These are phyloP conservation scores for Trametes cubensis DNA, from an alignment of 768 basidiomycete species.

Conservation along the genomic window DNA sequence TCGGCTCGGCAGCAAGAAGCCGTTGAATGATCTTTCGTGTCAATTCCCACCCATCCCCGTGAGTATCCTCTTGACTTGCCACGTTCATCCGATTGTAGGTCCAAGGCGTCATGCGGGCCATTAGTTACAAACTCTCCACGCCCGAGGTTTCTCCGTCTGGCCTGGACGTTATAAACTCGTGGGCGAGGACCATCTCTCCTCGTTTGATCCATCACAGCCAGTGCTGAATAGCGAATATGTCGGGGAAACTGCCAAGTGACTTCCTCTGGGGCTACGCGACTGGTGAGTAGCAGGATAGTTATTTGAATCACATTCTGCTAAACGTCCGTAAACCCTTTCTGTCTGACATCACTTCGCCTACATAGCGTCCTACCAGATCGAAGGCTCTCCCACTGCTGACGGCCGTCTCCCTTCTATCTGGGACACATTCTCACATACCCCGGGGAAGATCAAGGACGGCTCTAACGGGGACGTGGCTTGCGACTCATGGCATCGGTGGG, in stretches of 20 bases:
- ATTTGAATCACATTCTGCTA: not conserved
- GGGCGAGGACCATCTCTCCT: not conserved
- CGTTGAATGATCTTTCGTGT: not conserved
- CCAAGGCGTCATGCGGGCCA: constrained; percentile 5
- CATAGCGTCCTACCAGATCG: constrained; percentile 51
- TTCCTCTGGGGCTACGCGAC: constrained; percentile 76
- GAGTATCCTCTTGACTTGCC: constrained; percentile 1
- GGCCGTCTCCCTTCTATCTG: constrained; percentile 48
- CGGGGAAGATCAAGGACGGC: constrained; percentile 48
- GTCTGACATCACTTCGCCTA: not conserved
- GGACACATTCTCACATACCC: constrained; percentile 50
- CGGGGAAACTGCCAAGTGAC: constrained; percentile 47
- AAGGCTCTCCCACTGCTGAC: constrained; percentile 45
- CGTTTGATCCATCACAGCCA: not conserved
- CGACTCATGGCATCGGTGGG: constrained; percentile 48
- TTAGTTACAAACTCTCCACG: not conserved
- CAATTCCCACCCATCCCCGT: not conserved
- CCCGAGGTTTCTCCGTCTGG: constrained; percentile 13
- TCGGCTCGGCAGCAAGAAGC: not conserved
- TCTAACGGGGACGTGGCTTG: constrained; percentile 48
- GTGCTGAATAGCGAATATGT: not conserved
- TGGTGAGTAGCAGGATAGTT: constrained; percentile 40
- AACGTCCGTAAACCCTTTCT: constrained; percentile 3
- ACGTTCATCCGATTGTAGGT: not conserved
- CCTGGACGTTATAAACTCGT: not conserved